A percentile compares a stretch with the other conserved stretches of the same genome.
Conservation (phyloP, 2,329 filamentous ascomycete genomes). For the Magnaporthales sp. region DNA sequence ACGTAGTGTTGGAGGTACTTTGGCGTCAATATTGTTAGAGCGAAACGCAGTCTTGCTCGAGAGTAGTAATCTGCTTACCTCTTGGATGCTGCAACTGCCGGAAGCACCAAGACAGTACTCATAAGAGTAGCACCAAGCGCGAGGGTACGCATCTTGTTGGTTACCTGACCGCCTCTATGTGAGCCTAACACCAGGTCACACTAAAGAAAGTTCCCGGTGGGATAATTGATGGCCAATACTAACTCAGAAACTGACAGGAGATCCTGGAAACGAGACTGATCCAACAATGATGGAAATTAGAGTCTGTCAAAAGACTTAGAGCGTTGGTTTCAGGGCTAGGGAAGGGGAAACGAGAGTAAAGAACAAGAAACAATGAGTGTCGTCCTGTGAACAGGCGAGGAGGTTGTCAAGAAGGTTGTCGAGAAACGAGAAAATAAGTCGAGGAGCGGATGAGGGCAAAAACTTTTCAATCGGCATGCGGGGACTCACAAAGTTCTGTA, state of each 20-base stretch:
- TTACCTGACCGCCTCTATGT: slow-evolving; percentile 3
- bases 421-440: not conserved
- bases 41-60: not conserved
- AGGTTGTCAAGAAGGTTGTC: too few species aligned
- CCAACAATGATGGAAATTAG: not conserved
- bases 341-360: not conserved
- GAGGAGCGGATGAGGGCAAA: not conserved
- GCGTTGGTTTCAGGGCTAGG: not conserved
- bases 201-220: not conserved
- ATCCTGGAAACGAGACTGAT: not conserved
- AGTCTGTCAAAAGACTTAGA: not conserved
- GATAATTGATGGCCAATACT: not conserved
- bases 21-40: slow-evolving; percentile 10
- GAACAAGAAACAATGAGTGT: not conserved
- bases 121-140: slow-evolving; percentile 25
- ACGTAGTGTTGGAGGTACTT: slow-evolving; percentile 21
- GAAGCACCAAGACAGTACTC: slow-evolving; percentile 24
- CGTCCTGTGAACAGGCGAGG: not conserved
- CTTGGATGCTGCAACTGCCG: slow-evolving; percentile 22
- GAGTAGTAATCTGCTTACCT: slow-evolving; percentile 16
- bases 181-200: not conserved
- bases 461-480: not conserved
- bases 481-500: not conserved
- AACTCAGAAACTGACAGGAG: not conserved
- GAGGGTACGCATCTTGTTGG: slow-evolving; percentile 28